A percentile compares a stretch with the other conserved stretches of the same genome.
Conservation (phyloP, 2,329 filamentous ascomycete species). For the Grosmannia huntii region DNA sequence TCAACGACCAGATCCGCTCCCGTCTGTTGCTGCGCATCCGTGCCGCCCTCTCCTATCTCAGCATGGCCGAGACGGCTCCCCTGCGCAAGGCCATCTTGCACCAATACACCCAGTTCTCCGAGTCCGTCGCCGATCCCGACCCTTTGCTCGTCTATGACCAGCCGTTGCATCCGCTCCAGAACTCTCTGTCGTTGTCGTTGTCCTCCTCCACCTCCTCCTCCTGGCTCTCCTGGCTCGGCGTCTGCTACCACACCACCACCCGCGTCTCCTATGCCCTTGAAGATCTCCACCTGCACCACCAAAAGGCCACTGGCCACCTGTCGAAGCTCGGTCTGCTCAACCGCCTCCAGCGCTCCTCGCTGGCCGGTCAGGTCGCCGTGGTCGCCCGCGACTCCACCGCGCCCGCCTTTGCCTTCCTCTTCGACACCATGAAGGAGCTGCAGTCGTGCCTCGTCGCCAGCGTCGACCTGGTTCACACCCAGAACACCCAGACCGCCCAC, state of each 20-base stretch:
- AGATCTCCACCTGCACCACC: conserved; percentile 27
- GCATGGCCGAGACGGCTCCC: conserved; percentile 18
- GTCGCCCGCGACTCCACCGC: conserved; percentile 50
- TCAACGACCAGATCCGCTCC: not conserved
- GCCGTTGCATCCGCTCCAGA: conserved; percentile 47
- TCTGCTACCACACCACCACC: conserved; percentile 36
- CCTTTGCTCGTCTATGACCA: conserved; percentile 18
- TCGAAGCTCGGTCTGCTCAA: conserved; percentile 41
- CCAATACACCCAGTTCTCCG: conserved; percentile 13
- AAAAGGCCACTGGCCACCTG: conserved; percentile 23
- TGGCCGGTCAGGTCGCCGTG: conserved; percentile 39
- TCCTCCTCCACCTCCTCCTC: not conserved
- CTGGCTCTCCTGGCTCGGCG: conserved; percentile 32
- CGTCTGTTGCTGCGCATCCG: conserved; percentile 6
- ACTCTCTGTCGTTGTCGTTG: conserved; percentile 31
- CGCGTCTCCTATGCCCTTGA: conserved; percentile 30
- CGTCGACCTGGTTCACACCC: not conserved
- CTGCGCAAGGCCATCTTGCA: conserved; percentile 21
- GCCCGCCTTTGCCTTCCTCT: conserved; percentile 37
- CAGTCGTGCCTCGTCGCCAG: not conserved
- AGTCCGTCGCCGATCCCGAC: not conserved
- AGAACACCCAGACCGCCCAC: too few species aligned
- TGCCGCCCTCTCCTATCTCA: conserved; percentile 14
- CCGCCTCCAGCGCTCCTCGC: conserved; percentile 46
- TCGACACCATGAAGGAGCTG: conserved; percentile 12